phyloP scores from a whole-genome alignment of 1,284 basidiomycete genomes.

The Meira miltonrushii region DNA sequence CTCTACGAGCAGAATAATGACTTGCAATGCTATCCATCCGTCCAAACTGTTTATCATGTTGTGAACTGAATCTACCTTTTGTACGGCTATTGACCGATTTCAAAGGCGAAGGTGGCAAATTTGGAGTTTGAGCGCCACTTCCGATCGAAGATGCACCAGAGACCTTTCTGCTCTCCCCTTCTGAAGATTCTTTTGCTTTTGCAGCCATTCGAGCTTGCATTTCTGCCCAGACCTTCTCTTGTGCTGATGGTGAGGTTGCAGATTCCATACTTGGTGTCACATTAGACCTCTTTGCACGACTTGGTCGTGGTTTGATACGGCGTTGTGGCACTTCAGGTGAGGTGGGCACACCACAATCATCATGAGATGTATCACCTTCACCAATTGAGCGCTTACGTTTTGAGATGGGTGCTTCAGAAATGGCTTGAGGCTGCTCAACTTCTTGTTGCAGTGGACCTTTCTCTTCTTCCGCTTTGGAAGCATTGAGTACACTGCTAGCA shows the following conservation, averaged over 20 bases:
- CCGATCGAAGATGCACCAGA: slow-evolving; percentile 8
- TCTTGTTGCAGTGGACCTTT: too few relatives aligned
- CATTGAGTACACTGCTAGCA: too few relatives aligned
- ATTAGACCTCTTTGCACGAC: slow-evolving; percentile 5
- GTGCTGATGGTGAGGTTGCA: slow-evolving; percentile 14
- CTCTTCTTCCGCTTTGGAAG: not conserved
- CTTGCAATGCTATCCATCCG: slow-evolving; percentile 39
- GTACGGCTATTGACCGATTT: not conserved
- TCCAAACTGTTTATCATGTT: slow-evolving; percentile 29
- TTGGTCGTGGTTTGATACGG: slow-evolving; percentile 30
- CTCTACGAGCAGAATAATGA: slow-evolving; percentile 30
- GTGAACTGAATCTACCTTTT: slow-evolving; percentile 23
- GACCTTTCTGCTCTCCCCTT: slow-evolving; percentile 21
- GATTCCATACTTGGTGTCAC: not conserved
- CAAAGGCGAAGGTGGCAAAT: slow-evolving; percentile 1
- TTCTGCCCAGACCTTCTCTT: slow-evolving; percentile 30
- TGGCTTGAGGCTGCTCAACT: too few relatives aligned
- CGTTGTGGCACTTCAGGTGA: slow-evolving; percentile 20
- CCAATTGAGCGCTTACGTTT: too few relatives aligned
- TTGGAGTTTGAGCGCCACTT: not conserved
- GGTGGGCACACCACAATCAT: not conserved
- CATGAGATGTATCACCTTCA: not conserved
- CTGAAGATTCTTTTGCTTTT: too few relatives aligned
- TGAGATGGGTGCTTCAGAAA: too few relatives aligned
- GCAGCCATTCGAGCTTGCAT: slow-evolving; percentile 37